phyloP scores from a whole-genome alignment of 148 eudicot genomes.

The Talinum fruticosum region DNA sequence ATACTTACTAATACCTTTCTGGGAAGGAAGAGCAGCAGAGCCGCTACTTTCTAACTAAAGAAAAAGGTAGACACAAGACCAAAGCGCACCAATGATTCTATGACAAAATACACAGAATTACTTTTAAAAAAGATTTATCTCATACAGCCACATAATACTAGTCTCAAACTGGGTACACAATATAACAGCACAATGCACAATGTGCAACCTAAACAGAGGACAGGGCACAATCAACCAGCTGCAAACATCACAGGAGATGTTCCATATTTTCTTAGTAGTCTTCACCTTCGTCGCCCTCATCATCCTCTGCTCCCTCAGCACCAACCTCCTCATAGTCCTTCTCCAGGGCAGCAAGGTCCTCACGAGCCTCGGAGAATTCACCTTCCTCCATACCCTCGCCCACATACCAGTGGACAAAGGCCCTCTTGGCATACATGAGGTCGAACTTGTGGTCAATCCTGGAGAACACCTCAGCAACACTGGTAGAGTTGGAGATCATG shows the following conservation, averaged over 20 bases:
- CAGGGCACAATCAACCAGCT: neutral
- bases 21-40: no score
- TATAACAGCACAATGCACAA: neutral
- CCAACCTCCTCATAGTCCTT: slow-evolving; percentile 66
- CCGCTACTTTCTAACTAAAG: no score
- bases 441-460: slow-evolving; percentile 60
- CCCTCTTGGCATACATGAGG: slow-evolving; percentile 64
- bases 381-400: slow-evolving; percentile 74
- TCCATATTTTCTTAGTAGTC: slow-evolving; percentile 27
- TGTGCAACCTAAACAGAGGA: slow-evolving; percentile 1
- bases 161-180: slow-evolving; percentile 3
- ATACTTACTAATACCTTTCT: no score
- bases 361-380: slow-evolving; percentile 60
- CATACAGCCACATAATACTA: neutral
- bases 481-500: slow-evolving; percentile 64
- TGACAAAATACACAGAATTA: no score
- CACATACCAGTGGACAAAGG: slow-evolving; percentile 63
- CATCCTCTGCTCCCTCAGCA: slow-evolving; percentile 55
- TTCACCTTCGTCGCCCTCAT: slow-evolving; percentile 48
- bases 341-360: slow-evolving; percentile 64
- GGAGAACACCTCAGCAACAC: slow-evolving; percentile 66
- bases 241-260: neutral
- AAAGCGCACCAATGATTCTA: no score
- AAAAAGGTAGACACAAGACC: no score
- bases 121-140: neutral